These are phyloP conservation scores for Chlamydomonas applanata DNA, from an alignment of 139 green algal species.

Conservation along the genomic window DNA sequence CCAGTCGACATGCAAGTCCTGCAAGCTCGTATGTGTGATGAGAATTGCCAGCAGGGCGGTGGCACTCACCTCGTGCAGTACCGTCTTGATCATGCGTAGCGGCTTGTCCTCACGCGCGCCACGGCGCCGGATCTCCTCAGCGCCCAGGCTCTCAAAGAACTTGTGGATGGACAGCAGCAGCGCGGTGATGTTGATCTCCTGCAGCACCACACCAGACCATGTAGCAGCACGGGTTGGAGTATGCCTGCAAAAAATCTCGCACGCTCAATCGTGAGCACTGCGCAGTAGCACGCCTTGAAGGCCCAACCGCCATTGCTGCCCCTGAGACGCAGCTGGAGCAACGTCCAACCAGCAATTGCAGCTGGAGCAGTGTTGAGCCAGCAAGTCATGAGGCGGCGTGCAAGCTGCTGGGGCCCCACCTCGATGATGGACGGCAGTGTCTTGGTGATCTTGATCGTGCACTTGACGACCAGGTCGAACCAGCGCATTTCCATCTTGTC, in stretches of 20 bases:
- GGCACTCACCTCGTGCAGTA: constrained; percentile 93
- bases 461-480: constrained; percentile 92
- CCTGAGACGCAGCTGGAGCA: too few species aligned
- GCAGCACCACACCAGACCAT: constrained; percentile 2
- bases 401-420: too few species aligned
- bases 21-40: background rate
- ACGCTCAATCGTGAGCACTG: too few species aligned
- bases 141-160: constrained; percentile 85
- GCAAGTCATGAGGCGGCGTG: too few species aligned
- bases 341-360: too few species aligned
- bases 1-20: background rate
- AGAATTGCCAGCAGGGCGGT: too few species aligned
- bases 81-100: constrained; percentile 95
- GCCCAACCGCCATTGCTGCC: too few species aligned
- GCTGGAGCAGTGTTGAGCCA: too few species aligned
- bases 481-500: constrained; percentile 43
- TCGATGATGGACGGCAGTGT: constrained; percentile 47
- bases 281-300: too few species aligned
- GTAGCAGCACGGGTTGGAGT: too few species aligned
- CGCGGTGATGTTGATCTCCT: constrained; percentile 70
- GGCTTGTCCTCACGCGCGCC: constrained; percentile 87
- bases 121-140: constrained; percentile 84
- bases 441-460: constrained; percentile 96
- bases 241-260: too few species aligned
- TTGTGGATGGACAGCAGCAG: constrained; percentile 84